phyloP scores from a whole-genome alignment of 768 basidiomycete species.

The Pleurotus ostreatus region DNA sequence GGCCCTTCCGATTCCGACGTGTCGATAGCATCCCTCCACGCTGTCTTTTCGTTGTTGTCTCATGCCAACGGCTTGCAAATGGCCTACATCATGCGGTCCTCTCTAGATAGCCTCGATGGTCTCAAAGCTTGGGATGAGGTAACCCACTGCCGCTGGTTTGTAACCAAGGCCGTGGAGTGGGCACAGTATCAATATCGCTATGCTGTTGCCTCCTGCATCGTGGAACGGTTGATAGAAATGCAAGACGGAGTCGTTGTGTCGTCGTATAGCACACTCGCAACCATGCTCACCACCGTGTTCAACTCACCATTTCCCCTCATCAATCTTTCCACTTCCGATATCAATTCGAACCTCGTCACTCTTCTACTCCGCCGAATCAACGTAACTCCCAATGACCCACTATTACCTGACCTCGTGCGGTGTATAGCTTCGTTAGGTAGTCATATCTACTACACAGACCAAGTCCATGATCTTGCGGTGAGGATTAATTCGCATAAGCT shows the following conservation, averaged over 20 bases:
- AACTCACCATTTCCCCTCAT: constrained; percentile 78
- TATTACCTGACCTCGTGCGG: constrained; percentile 65
- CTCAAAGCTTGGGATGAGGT: constrained; percentile 60
- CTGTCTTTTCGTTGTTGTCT: constrained; percentile 64
- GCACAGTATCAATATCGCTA: constrained; percentile 92
- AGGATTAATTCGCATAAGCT: constrained; percentile 15
- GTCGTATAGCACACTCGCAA: constrained; percentile 55
- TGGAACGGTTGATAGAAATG: constrained; percentile 68
- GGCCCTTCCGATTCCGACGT: constrained; percentile 77
- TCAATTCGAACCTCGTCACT: constrained; percentile 73
- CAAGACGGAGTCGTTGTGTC: constrained; percentile 48
- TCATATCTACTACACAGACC: constrained; percentile 94
- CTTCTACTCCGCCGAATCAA: constrained; percentile 69
- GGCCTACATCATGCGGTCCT: constrained; percentile 65
- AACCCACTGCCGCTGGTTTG: constrained; percentile 80
- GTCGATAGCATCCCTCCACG: constrained; percentile 66
- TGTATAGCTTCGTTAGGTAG: constrained; percentile 83
- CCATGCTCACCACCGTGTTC: constrained; percentile 83
- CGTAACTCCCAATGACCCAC: constrained; percentile 55
- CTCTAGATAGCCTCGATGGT: constrained; percentile 64
- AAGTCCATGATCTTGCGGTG: constrained; percentile 85
- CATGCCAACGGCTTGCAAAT: constrained; percentile 79
- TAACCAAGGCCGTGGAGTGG: constrained; percentile 77
- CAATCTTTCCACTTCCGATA: constrained; percentile 88
- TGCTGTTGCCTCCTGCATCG: constrained; percentile 78